phyloP scores from a whole-genome alignment of 768 basidiomycete species.

The Inosperma sp. region DNA sequence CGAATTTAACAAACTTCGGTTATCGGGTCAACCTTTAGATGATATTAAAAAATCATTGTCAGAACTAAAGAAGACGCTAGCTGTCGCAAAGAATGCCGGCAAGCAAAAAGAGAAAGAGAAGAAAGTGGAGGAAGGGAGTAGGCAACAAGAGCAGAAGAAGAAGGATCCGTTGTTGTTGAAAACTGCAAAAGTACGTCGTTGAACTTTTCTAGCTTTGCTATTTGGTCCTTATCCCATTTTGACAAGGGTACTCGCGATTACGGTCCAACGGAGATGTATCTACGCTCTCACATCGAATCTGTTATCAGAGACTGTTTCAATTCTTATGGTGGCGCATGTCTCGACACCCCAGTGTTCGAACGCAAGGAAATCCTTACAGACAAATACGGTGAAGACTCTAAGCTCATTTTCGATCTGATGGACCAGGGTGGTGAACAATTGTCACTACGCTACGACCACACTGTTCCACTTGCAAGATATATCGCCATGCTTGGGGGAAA shows the following conservation, averaged over 20 bases:
- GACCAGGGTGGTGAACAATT: slow-evolving; percentile 98
- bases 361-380: slow-evolving; percentile 93
- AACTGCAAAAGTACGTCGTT: slow-evolving; percentile 76
- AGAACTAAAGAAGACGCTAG: slow-evolving; percentile 59
- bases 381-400: slow-evolving; percentile 97
- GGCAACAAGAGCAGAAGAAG: slow-evolving; percentile 52
- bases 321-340: slow-evolving; percentile 82
- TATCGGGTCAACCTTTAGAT: slow-evolving; percentile 52
- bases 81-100: slow-evolving; percentile 37
- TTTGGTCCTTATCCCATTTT: background rate
- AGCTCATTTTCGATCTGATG: slow-evolving; percentile 95
- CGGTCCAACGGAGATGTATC: slow-evolving; percentile 86
- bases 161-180: slow-evolving; percentile 75
- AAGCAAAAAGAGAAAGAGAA: slow-evolving; percentile 37
- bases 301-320: slow-evolving; percentile 87
- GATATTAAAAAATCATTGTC: slow-evolving; percentile 65
- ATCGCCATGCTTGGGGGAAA: slow-evolving; percentile 93
- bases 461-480: slow-evolving; percentile 93
- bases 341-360: slow-evolving; percentile 98
- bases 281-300: slow-evolving; percentile 84
- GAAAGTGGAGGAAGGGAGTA: slow-evolving; percentile 28
- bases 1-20: slow-evolving; percentile 58
- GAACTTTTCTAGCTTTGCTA: slow-evolving; percentile 1
- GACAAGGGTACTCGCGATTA: slow-evolving; percentile 90
- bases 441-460: slow-evolving; percentile 92